A percentile compares a stretch with the other conserved stretches of the same genome.
Conservation (phyloP, 768 basidiomycete genomes). For the Sarcodon sp. region DNA sequence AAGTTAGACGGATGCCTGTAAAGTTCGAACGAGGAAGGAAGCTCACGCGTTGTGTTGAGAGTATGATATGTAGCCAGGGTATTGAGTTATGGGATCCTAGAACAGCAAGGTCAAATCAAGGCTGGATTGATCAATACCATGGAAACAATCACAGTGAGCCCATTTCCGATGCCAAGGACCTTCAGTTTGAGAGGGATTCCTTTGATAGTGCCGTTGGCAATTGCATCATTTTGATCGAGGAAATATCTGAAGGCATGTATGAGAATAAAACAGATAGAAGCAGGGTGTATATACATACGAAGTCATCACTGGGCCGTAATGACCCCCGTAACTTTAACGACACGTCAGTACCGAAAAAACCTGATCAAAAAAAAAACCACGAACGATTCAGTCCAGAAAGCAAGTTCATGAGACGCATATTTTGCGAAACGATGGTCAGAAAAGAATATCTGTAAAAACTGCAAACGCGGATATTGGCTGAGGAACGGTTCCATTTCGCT, state of each 20-base stretch:
- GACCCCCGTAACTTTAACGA: slow-evolving; percentile 16
- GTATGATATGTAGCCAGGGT: slow-evolving; percentile 45
- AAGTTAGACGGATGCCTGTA: too few relatives aligned
- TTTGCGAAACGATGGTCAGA: slow-evolving; percentile 38
- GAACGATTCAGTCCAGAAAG: slow-evolving; percentile 50
- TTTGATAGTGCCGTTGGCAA: slow-evolving; percentile 28
- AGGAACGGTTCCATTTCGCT: neutral
- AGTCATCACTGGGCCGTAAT: slow-evolving; percentile 25
- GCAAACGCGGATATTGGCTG: neutral
- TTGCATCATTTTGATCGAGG: slow-evolving; percentile 45
- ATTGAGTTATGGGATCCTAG: slow-evolving; percentile 32
- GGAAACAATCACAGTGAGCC: slow-evolving; percentile 32
- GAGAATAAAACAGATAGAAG: neutral
- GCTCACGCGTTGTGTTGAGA: slow-evolving; percentile 31
- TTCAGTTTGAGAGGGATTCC: slow-evolving; percentile 46
- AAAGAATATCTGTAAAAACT: slow-evolving; percentile 52
- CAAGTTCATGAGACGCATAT: slow-evolving; percentile 30
- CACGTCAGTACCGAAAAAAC: too few relatives aligned
- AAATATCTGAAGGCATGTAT: slow-evolving; percentile 22
- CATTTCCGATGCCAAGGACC: slow-evolving; percentile 50
- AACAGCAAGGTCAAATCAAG: neutral
- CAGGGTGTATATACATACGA: slow-evolving; percentile 8
- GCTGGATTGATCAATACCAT: neutral
- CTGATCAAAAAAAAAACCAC: too few relatives aligned
- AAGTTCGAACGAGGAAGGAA: too few relatives aligned